Percentiles rank a stretch among this genome's conserved stretches.
Evolutionary conservation across 441 rosid genomes (phyloP).

Genomic region (Flueggea neowawraea): DNA sequence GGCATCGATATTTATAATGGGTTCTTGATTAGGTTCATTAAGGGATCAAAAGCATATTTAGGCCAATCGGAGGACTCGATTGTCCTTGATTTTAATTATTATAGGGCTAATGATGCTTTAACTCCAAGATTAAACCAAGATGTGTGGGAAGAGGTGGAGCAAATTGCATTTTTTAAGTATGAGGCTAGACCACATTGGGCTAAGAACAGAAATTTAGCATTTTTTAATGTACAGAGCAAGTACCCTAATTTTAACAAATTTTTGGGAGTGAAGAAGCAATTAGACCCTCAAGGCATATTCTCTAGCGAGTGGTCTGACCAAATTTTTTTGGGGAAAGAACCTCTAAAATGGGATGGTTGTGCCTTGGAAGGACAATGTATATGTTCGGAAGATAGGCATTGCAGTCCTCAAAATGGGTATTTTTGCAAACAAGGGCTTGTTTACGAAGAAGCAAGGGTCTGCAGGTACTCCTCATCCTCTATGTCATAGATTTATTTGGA

Average conservation of each 20-base stretch:
- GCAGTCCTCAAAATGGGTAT: constrained; percentile 63
- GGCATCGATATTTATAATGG: constrained; percentile 77
- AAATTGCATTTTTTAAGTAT: constrained; percentile 70
- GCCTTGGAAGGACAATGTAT: constrained; percentile 81
- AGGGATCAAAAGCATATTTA: constrained; percentile 69
- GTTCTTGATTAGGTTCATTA: constrained; percentile 65
- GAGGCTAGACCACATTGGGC: constrained; percentile 90
- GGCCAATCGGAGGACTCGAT: constrained; percentile 79
- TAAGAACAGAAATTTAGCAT: constrained; percentile 71
- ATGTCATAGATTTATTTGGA: too few relatives aligned
- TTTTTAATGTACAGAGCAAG: constrained; percentile 50
- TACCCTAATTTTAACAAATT: constrained; percentile 43
- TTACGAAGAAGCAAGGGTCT: constrained; percentile 67
- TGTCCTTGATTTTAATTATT: constrained; percentile 79
- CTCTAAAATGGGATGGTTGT: constrained; percentile 52
- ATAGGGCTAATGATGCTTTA: constrained; percentile 49
- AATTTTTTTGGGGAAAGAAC: constrained; percentile 42
- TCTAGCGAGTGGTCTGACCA: constrained; percentile 78
- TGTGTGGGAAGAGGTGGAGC: constrained; percentile 87
- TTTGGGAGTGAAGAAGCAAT: constrained; percentile 47
- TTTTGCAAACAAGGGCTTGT: constrained; percentile 66
- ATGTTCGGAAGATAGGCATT: constrained; percentile 73
- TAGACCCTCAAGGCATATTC: constrained; percentile 62
- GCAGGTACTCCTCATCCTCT: constrained; percentile 31
- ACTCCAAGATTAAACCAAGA: constrained; percentile 72